These are phyloP conservation scores for Candida gigantensis DNA, from an alignment of 1,139 yeast genomes.

Conservation along the genomic window DNA sequence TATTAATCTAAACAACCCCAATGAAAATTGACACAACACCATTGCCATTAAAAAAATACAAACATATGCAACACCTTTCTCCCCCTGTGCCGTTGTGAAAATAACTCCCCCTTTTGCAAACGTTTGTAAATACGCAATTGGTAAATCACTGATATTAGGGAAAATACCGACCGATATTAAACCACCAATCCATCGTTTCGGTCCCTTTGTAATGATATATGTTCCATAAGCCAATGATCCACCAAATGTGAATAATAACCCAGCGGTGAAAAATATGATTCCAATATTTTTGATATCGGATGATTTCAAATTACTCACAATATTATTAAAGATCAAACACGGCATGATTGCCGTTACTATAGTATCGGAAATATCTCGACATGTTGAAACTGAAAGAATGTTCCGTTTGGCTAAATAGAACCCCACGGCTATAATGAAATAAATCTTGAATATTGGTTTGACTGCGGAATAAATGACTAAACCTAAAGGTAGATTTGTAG, in stretches of 20 bases:
- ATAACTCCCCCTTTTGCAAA: constrained; percentile 62
- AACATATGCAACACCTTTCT: constrained; percentile 82
- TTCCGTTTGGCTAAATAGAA: constrained; percentile 64
- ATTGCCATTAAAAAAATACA: constrained; percentile 78
- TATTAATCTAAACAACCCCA: constrained; percentile 73
- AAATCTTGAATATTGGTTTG: constrained; percentile 86
- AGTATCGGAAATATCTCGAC: constrained; percentile 70
- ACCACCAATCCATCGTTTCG: constrained; percentile 81
- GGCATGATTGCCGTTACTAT: constrained; percentile 77
- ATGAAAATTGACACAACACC: constrained; percentile 67
- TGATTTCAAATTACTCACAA: constrained; percentile 69
- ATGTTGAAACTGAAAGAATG: constrained; percentile 70
- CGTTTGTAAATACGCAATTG: constrained; percentile 86
- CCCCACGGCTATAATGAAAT: constrained; percentile 72
- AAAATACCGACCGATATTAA: constrained; percentile 64
- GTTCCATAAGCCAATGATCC: constrained; percentile 35
- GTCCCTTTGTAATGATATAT: constrained; percentile 47
- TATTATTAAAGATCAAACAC: constrained; percentile 73
- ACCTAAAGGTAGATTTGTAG: constrained; percentile 47
- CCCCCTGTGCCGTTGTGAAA: constrained; percentile 60
- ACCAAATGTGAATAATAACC: constrained; percentile 44
- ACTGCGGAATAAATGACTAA: constrained; percentile 75
- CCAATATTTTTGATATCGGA: constrained; percentile 76
- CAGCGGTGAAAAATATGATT: constrained; percentile 60
- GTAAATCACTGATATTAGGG: constrained; percentile 76